phyloP scores from a whole-genome alignment of 1,139 yeast species.

The Scheffersomyces insectosa region DNA sequence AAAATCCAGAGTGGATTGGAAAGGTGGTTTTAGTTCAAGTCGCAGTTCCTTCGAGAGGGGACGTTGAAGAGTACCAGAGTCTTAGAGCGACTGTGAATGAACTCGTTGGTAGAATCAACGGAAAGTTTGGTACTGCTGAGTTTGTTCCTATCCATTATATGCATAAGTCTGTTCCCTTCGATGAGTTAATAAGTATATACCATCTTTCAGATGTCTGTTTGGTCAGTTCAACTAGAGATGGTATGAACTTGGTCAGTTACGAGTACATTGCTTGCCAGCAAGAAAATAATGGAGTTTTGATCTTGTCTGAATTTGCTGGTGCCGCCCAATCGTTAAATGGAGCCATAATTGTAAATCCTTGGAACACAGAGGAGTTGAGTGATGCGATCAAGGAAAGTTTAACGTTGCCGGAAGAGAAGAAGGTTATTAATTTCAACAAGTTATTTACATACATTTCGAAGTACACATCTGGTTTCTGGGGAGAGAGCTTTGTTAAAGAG shows the following conservation, averaged over 20 bases:
- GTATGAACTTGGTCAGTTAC: conserved; percentile 95
- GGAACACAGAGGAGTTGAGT: conserved; percentile 95
- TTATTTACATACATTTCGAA: conserved; percentile 85
- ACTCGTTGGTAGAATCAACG: conserved; percentile 94
- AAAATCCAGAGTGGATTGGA: conserved; percentile 98
- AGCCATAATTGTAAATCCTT: conserved; percentile 89
- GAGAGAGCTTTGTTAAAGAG: conserved; percentile 92
- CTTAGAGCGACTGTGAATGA: conserved; percentile 93
- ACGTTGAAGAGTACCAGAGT: conserved; percentile 96
- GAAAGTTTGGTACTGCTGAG: conserved; percentile 94
- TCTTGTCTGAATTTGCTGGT: conserved; percentile 93
- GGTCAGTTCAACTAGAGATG: conserved; percentile 94
- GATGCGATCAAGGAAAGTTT: conserved; percentile 84
- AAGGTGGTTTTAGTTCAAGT: conserved; percentile 94
- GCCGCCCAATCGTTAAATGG: conserved; percentile 99
- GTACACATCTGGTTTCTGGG: conserved; percentile 96
- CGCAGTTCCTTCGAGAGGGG: conserved; percentile 97
- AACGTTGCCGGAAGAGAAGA: conserved; percentile 81
- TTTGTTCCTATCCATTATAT: conserved; percentile 96
- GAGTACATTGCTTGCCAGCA: conserved; percentile 97
- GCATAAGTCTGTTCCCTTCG: conserved; percentile 89
- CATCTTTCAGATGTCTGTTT: conserved; percentile 86
- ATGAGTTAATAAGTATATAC: conserved; percentile 87
- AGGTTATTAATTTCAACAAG: conserved; percentile 73
- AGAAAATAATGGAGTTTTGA: conserved; percentile 79